Percentiles rank a stretch among this genome's conserved stretches.
These are phyloP conservation scores for Orbilia ellipsospora DNA, from an alignment of 2,329 filamentous ascomycete genomes.

Conservation along the genomic window DNA sequence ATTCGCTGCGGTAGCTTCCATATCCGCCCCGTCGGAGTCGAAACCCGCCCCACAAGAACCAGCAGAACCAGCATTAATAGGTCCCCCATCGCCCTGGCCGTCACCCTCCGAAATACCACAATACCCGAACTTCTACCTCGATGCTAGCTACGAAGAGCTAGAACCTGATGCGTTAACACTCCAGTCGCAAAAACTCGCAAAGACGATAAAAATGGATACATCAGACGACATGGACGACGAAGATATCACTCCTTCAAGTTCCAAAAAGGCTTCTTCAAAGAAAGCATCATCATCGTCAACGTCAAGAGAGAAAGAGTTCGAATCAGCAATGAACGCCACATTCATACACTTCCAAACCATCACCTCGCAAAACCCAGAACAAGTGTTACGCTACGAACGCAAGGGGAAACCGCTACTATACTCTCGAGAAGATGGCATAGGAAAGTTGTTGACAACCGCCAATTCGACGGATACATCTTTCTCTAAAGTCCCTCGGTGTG, in stretches of 20 bases:
- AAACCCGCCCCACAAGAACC: constrained; percentile 59
- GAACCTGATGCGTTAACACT: constrained; percentile 68
- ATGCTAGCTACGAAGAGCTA: constrained; percentile 91
- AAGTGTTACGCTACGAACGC: constrained; percentile 84
- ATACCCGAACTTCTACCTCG: constrained; percentile 82
- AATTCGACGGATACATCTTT: constrained; percentile 59
- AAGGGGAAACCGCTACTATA: constrained; percentile 80
- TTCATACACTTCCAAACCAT: constrained; percentile 85
- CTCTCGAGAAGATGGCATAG: constrained; percentile 78
- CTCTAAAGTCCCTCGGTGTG: constrained; percentile 76
- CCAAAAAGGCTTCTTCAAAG: constrained; percentile 56
- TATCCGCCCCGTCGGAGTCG: constrained; percentile 63
- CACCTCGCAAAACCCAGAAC: constrained; percentile 81
- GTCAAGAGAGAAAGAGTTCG: constrained; percentile 75
- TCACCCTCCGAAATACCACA: constrained; percentile 73
- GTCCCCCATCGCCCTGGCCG: constrained; percentile 79
- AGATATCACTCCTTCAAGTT: constrained; percentile 56
- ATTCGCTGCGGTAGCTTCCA: constrained; percentile 76
- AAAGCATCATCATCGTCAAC: constrained; percentile 63
- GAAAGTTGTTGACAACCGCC: constrained; percentile 69
- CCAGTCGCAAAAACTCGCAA: constrained; percentile 64
- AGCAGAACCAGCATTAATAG: constrained; percentile 56
- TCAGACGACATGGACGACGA: constrained; percentile 61
- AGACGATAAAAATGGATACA: constrained; percentile 66
- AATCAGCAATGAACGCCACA: constrained; percentile 77